Evolutionary conservation across 495 filamentous ascomycete species (phyloP), one percentile per base, ranked within the genome.

Genomic region (Polyplosphaeria fusca): DNA sequence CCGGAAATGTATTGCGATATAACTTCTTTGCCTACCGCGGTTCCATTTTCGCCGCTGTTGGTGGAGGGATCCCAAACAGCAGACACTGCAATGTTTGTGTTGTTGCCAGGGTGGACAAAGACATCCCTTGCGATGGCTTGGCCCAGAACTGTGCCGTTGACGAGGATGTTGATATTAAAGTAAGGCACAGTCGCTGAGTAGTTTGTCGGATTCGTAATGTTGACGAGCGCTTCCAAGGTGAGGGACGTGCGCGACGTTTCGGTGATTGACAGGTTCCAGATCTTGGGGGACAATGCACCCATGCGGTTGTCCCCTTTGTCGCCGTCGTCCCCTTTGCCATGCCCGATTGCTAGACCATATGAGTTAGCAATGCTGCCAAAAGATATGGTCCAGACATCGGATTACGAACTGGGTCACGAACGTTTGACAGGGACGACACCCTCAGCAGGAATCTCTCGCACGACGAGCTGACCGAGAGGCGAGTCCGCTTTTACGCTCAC

Each of bases 1-100:
- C 93, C 91, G 19, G 91, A 96, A 20, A 96, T 73, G 64, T 95
- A 96, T 64, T 87, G 80, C 1, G 91, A 92, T 13, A 96, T 65
- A 5, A 96, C 68, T 27, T 91, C 77, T 47, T 82, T 76, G 4
- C 87, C 91, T 55, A 83, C 75, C 44, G 77, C 67, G 20, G 75
- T 70, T 7, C 80, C 88, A 52, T 78, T 61, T 22, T 73, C 53
- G 3, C 87, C 91, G 35, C 83, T 81, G 50, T 79, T 68, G 1
- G 69, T 75, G 12, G 70, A 54, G 1, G 93, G 93, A 57, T 85
- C 82, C 87, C 88, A 97, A 14, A 76, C 71, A 5, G 87, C 84
- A 13, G 79, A 74, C n/a, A 94, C 79, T 3, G 74, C 52, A 4
- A 95, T 47, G 61, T 88, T 81, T 11, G 79, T 77, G 63, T 96